These are phyloP conservation scores for Candida glaebosa DNA, from an alignment of 805 yeast genomes.

Conservation along the genomic window DNA sequence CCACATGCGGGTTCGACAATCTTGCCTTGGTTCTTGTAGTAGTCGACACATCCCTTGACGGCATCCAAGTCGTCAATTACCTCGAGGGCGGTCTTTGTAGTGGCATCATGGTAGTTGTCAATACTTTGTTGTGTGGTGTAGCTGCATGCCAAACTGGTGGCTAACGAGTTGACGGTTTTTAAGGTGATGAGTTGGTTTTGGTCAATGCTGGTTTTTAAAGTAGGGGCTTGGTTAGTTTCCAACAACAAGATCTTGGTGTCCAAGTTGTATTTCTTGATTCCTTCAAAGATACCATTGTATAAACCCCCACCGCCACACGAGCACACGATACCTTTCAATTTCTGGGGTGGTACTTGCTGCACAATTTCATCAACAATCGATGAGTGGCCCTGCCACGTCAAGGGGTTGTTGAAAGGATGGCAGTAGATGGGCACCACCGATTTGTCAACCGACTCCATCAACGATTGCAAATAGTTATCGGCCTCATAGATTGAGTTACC, in stretches of 20 bases:
- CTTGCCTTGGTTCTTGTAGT: constrained; percentile 47
- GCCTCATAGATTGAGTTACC: constrained; percentile 52
- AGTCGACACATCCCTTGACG: constrained; percentile 47
- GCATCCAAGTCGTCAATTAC: constrained; percentile 52
- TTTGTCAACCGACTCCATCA: constrained; percentile 17
- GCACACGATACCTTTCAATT: constrained; percentile 46
- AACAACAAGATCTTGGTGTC: constrained; percentile 38
- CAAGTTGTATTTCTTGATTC: constrained; percentile 33
- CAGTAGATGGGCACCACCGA: constrained; percentile 43
- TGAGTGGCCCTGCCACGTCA: constrained; percentile 56
- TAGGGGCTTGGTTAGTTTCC: constrained; percentile 64
- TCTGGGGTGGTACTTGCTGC: constrained; percentile 16
- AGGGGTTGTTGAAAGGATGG: constrained; percentile 51
- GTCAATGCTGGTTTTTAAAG: constrained; percentile 49
- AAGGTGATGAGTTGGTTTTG: constrained; percentile 44
- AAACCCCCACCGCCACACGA: constrained; percentile 60
- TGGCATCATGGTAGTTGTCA: constrained; percentile 25
- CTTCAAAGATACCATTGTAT: constrained; percentile 49
- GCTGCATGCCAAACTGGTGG: constrained; percentile 63
- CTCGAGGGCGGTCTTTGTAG: constrained; percentile 18
- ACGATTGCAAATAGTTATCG: constrained; percentile 37
- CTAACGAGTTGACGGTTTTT: constrained; percentile 49
- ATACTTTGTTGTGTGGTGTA: constrained; percentile 51
- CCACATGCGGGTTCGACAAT: constrained; percentile 75
- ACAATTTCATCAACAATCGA: constrained; percentile 45